These are phyloP conservation scores for Metarhizium brunneum DNA, from an alignment of 2,329 filamentous ascomycete species.

Conservation along the genomic window DNA sequence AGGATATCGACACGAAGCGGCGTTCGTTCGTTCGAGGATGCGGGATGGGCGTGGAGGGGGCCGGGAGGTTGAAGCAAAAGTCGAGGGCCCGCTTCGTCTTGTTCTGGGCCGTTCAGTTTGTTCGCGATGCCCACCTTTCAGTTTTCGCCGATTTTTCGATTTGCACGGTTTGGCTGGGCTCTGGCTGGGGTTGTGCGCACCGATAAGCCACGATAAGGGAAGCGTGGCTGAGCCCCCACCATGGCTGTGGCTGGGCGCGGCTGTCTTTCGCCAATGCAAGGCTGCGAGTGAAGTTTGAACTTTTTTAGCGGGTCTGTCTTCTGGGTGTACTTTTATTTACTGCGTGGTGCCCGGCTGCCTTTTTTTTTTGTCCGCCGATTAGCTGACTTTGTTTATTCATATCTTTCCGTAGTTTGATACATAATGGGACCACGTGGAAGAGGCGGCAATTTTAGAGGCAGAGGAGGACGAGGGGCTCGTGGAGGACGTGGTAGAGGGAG, in stretches of 20 bases:
- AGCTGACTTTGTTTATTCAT: neutral
- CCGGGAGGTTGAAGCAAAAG: constrained; percentile 11
- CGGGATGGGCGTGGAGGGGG: constrained; percentile 9
- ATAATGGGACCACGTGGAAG: constrained; percentile 27
- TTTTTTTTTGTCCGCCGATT: neutral
- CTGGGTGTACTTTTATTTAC: neutral
- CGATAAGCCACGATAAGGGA: constrained; percentile 36
- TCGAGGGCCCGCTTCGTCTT: neutral
- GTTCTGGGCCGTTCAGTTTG: neutral
- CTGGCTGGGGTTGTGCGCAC: constrained; percentile 42
- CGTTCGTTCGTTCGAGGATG: neutral
- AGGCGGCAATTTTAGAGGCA: constrained; percentile 23
- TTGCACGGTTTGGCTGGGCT: constrained; percentile 30
- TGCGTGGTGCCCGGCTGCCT: neutral
- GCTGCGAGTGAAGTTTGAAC: constrained; percentile 18
- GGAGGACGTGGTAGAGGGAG: constrained; percentile 19
- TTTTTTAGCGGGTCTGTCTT: constrained; percentile 8
- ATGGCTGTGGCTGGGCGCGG: constrained; percentile 22
- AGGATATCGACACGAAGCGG: constrained; percentile 11
- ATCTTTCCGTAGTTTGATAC: neutral
- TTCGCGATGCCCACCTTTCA: constrained; percentile 22
- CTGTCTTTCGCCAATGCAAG: constrained; percentile 18
- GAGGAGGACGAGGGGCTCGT: constrained; percentile 14
- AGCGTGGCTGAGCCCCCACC: constrained; percentile 24
- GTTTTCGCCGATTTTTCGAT: constrained; percentile 35